Percentiles rank a stretch among this genome's conserved stretches.
Evolutionary conservation across 768 basidiomycete species (phyloP).

Genomic region (Amanita muscaria): DNA sequence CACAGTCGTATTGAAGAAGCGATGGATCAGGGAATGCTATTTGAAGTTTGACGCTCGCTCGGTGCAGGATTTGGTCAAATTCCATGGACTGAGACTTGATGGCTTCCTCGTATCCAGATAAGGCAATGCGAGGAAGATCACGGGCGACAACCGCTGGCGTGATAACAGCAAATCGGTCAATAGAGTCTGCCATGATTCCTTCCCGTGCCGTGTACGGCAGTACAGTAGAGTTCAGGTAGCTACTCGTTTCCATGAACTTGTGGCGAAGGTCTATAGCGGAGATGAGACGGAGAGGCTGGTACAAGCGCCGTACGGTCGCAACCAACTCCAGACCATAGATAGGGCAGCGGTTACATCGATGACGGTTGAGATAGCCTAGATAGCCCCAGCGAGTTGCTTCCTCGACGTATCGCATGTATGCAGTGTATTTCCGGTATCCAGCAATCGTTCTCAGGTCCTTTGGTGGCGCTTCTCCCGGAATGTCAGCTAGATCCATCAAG

Average conservation of each 20-base stretch:
- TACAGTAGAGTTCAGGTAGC: constrained; percentile 38
- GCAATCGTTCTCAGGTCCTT: constrained; percentile 66
- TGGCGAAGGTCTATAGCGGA: constrained; percentile 30
- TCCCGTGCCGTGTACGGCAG: constrained; percentile 58
- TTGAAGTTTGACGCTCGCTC: constrained; percentile 71
- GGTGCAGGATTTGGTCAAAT: constrained; percentile 68
- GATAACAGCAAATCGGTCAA: constrained; percentile 71
- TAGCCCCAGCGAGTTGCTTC: constrained; percentile 58
- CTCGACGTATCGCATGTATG: constrained; percentile 39
- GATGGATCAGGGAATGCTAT: constrained; percentile 91
- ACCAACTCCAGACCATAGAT: constrained; percentile 43
- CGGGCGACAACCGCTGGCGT: constrained; percentile 72
- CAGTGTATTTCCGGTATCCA: constrained; percentile 54
- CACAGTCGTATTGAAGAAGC: constrained; percentile 90
- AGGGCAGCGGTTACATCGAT: constrained; percentile 50
- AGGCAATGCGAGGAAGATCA: constrained; percentile 59
- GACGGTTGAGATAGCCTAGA: constrained; percentile 62
- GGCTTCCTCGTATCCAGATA: constrained; percentile 32
- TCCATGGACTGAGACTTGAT: constrained; percentile 25
- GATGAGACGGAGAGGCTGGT: constrained; percentile 43
- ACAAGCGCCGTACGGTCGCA: constrained; percentile 25
- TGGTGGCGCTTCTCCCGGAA: constrained; percentile 57
- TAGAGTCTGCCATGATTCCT: constrained; percentile 37
- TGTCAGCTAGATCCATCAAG: constrained; percentile 44
- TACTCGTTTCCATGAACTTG: constrained; percentile 34